Conservation (phyloP, 257 asterid species). For the Leonotis leonurus region DNA sequence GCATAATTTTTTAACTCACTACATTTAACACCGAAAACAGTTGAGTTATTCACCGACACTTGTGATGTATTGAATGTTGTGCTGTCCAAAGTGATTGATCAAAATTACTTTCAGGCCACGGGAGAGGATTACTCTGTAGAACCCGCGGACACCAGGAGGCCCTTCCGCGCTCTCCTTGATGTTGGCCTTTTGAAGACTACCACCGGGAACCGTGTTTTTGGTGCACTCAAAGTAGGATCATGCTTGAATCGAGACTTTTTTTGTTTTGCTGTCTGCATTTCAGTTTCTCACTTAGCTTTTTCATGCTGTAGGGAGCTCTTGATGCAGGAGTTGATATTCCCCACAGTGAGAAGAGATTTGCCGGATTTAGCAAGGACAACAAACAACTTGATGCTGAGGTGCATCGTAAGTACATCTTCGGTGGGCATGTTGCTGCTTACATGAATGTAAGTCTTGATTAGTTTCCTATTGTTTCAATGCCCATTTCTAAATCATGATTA, state of each 20-base stretch:
- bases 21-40: not conserved
- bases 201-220: constrained; percentile 85
- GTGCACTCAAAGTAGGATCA: constrained; percentile 69
- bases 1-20: not conserved
- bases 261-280: not conserved
- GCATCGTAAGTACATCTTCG: constrained; percentile 74
- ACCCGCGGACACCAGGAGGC: constrained; percentile 80
- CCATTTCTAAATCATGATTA: not conserved
- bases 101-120: constrained; percentile 43
- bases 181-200: constrained; percentile 88
- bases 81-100: not conserved
- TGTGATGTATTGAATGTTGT: not conserved
- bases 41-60: too few relatives aligned
- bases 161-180: constrained; percentile 91
- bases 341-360: constrained; percentile 82
- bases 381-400: constrained; percentile 72
- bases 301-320: constrained; percentile 56
- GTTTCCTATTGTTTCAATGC: not conserved
- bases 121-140: constrained; percentile 96
- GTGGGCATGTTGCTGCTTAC: constrained; percentile 76
- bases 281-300: not conserved
- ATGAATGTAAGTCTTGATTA: constrained; percentile 46
- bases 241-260: not conserved
- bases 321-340: constrained; percentile 88
- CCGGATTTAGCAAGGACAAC: constrained; percentile 64